These are phyloP conservation scores for Senna tora DNA, from an alignment of 306 rosid genomes.

Conservation along the genomic window DNA sequence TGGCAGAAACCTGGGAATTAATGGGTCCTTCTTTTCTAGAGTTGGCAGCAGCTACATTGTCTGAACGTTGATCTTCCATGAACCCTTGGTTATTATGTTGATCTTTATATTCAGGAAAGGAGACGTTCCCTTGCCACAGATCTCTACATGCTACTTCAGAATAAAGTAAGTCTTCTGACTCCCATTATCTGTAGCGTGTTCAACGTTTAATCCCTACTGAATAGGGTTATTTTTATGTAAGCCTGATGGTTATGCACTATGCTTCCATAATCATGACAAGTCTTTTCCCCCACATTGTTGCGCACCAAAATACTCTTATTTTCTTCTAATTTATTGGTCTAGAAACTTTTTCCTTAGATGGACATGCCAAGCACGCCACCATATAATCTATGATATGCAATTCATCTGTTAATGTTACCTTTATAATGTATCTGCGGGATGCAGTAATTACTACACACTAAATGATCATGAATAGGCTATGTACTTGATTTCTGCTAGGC, in stretches of 20 bases:
- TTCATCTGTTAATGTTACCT: neutral
- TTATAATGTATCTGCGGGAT: neutral
- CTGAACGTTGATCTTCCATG: conserved; percentile 13
- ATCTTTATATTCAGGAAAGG: conserved; percentile 71
- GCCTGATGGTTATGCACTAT: conserved; percentile 2
- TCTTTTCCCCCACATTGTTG: conserved; percentile 2
- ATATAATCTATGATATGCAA: neutral
- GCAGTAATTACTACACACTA: neutral
- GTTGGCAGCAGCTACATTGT: no score
- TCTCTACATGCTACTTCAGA: conserved; percentile 79
- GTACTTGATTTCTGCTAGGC: neutral
- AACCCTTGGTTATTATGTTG: conserved; percentile 11
- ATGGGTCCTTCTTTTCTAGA: no score
- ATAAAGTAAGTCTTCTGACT: conserved; percentile 61
- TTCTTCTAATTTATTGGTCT: neutral
- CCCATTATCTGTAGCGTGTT: neutral
- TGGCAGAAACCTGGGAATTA: no score
- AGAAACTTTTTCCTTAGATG: neutral
- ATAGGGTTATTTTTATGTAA: neutral
- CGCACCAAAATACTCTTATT: no score
- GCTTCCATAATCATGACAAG: neutral
- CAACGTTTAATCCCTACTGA: neutral
- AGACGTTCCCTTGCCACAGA: conserved; percentile 83
- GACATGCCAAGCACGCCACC: conserved; percentile 4
- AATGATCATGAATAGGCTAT: neutral